Evolutionary conservation across 2,329 filamentous ascomycete genomes (phyloP).

Genomic region (Xylaria sp.): DNA sequence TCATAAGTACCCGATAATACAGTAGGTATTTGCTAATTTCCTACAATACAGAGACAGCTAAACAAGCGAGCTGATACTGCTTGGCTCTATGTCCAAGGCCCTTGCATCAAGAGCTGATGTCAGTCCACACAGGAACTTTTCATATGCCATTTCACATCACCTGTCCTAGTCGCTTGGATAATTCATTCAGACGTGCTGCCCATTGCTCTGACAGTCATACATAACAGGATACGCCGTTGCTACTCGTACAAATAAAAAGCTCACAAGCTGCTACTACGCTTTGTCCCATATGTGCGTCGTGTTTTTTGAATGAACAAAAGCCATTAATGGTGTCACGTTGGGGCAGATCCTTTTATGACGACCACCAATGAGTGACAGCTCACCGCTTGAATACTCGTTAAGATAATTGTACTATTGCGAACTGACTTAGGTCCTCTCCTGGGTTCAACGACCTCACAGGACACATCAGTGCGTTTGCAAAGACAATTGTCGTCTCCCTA

Average conservation of each 20-base stretch:
- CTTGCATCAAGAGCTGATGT: background rate
- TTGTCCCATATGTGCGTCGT: conserved; percentile 15
- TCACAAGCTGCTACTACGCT: conserved; percentile 29
- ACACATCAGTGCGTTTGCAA: background rate
- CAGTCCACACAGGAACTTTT: conserved; percentile 19
- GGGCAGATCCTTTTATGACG: background rate
- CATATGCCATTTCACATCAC: conserved; percentile 20
- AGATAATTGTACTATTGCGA: conserved; percentile 7
- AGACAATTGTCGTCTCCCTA: background rate
- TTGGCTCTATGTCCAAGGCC: conserved; percentile 27
- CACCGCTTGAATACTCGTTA: conserved; percentile 12
- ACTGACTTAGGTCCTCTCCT: conserved; percentile 5
- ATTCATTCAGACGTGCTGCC: conserved; percentile 25
- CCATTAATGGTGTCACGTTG: conserved; percentile 12
- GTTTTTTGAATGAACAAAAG: conserved; percentile 20
- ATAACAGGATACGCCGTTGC: conserved; percentile 16
- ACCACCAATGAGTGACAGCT: conserved; percentile 15
- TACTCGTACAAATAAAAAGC: conserved; percentile 36
- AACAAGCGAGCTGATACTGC: conserved; percentile 21
- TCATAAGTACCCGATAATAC: conserved; percentile 29
- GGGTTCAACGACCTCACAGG: conserved; percentile 5
- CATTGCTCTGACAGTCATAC: conserved; percentile 20
- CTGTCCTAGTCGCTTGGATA: conserved; percentile 18
- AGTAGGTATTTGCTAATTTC: conserved; percentile 32
- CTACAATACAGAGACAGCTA: conserved; percentile 29